These are phyloP conservation scores for Trametes versicolor DNA, from an alignment of 1,284 basidiomycete species.

Conservation along the genomic window DNA sequence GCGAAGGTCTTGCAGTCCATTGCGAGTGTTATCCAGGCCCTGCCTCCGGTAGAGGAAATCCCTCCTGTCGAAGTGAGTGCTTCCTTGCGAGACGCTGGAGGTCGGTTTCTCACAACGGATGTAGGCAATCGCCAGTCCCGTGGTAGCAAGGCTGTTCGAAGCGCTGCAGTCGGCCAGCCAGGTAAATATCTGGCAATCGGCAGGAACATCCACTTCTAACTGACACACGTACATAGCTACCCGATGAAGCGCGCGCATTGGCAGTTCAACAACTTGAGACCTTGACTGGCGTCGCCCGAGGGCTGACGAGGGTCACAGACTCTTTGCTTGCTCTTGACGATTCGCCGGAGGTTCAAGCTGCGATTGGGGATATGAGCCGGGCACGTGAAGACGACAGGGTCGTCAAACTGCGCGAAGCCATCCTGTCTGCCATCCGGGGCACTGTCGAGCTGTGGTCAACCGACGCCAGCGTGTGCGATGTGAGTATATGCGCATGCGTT, in stretches of 20 bases:
- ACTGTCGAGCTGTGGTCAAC: slow-evolving; percentile 79
- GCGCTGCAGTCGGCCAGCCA: slow-evolving; percentile 63
- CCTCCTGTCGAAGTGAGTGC: slow-evolving; percentile 75
- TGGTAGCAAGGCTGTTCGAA: slow-evolving; percentile 73
- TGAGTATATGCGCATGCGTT: slow-evolving; percentile 50
- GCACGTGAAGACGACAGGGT: slow-evolving; percentile 76
- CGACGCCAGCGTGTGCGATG: slow-evolving; percentile 81
- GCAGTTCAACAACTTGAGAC: slow-evolving; percentile 79
- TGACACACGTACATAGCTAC: slow-evolving; percentile 55
- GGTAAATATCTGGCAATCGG: slow-evolving; percentile 48
- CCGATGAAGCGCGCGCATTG: slow-evolving; percentile 69
- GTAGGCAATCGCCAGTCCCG: slow-evolving; percentile 80
- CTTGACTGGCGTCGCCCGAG: slow-evolving; percentile 84
- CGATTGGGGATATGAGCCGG: slow-evolving; percentile 60
- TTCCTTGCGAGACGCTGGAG: rapidly evolving
- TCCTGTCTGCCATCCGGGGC: slow-evolving; percentile 67
- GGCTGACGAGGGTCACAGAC: slow-evolving; percentile 82
- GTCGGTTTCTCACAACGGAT: background rate
- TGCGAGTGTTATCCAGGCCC: slow-evolving; percentile 88
- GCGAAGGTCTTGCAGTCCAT: slow-evolving; percentile 91
- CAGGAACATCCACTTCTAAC: slow-evolving; percentile 13
- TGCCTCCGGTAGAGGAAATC: slow-evolving; percentile 80
- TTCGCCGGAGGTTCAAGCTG: slow-evolving; percentile 56
- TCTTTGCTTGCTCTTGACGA: slow-evolving; percentile 72
- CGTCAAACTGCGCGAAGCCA: slow-evolving; percentile 67